Base-by-base conservation (phyloP, 495 filamentous ascomycete species). In the Aspergillus bridgeri region DNA sequence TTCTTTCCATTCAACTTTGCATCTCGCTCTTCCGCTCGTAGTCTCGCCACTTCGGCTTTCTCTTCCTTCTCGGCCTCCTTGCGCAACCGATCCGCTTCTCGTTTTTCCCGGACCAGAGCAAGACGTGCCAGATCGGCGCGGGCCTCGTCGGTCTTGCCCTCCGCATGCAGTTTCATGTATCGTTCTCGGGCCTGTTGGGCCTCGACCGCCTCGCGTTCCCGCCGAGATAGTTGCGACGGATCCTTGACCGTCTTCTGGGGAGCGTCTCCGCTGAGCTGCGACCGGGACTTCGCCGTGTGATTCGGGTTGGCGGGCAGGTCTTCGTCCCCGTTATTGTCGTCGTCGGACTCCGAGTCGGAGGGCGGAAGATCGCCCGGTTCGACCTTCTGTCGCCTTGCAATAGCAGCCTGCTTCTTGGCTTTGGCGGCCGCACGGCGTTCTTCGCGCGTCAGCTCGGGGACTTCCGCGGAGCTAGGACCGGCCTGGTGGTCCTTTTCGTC, bases 61-160 rank as follows among this genome's bases (percentile, higher is more conserved):
- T 91, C 89, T 62, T 90, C 86, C 69, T 88, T 88, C 78, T 92
- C 89, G 8, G 79, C 92, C 81, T 84, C 83, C 81, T 92, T 92
- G 75, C 80, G 81, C 69, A 72, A 86, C 64, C 90, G 83, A 69
- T 96, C 93, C 24, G 87, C 86, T 69, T 94, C 94, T 38, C 94
- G 81, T 78, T 89, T 86, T 81, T 96, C 89, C 22, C 86, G 81
- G 55, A 98, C 89, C 51, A 92, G 65, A 62, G 77, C 82, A 67
- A 98, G 69, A 53, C 94, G 79, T 51, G 89, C 94, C 65, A 98
- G 64, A 79, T 98, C 94, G n/a, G 91, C 86, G 63, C 88, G 88
- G 20, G 93, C 94, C 79, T 98, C 90, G 54, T 98, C 95, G 42
- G 94, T 97, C 82, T 97, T 97, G 54, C 94, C 94, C 64, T 91